Percentiles rank a stretch among this genome's conserved stretches.
phyloP scores from a whole-genome alignment of 768 basidiomycete genomes.

The Xerocomus spinulosus region DNA sequence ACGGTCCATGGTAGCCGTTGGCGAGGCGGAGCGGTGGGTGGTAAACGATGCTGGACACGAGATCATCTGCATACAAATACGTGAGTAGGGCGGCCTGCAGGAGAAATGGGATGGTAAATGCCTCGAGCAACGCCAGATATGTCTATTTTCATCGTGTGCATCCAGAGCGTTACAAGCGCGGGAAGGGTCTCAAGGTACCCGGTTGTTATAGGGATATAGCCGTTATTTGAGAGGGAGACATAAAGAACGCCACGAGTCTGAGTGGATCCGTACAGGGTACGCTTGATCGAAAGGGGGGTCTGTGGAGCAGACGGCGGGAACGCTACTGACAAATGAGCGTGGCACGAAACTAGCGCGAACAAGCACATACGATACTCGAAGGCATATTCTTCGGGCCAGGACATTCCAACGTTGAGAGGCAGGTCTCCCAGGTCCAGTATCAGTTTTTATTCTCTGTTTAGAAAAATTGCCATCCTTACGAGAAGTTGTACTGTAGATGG shows the following conservation, averaged over 20 bases:
- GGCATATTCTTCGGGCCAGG: conserved; percentile 43
- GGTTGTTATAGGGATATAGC: conserved; percentile 40
- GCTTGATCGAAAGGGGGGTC: conserved; percentile 54
- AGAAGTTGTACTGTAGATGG: conserved; percentile 45
- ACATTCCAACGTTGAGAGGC: conserved; percentile 54
- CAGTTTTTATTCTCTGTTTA: not conserved
- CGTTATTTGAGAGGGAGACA: conserved; percentile 57
- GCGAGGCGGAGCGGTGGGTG: conserved; percentile 30
- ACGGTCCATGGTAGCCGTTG: conserved; percentile 36
- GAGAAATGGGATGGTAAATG: conserved; percentile 23
- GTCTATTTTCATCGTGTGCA: conserved; percentile 65
- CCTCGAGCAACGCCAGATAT: conserved; percentile 46
- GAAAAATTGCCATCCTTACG: conserved; percentile 31
- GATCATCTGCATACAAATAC: conserved; percentile 42
- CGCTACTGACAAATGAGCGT: conserved; percentile 26
- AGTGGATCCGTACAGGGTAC: conserved; percentile 67
- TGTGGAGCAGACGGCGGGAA: conserved; percentile 35
- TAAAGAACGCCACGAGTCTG: conserved; percentile 75
- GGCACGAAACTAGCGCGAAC: not conserved
- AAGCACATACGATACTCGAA: conserved; percentile 57
- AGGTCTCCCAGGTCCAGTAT: conserved; percentile 5
- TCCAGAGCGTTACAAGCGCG: conserved; percentile 84
- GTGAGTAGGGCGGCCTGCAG: too few species aligned
- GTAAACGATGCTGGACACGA: conserved; percentile 65
- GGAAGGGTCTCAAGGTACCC: conserved; percentile 91